Evolutionary conservation across 495 filamentous ascomycete genomes (phyloP).

Genomic region (Jackrogersella minutella): DNA sequence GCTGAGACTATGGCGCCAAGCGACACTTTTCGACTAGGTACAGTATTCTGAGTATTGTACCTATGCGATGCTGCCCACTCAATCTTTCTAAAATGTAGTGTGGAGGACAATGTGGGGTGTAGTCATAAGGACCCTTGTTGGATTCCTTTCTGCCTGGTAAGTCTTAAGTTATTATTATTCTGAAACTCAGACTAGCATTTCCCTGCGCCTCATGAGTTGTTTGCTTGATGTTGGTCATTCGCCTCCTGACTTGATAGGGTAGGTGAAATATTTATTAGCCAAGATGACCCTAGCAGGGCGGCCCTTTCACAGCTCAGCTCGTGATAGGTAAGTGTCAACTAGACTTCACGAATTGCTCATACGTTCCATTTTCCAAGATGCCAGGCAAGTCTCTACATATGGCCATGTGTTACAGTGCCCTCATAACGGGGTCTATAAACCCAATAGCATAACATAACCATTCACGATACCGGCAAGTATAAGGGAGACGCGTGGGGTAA

Average conservation of each 20-base stretch:
- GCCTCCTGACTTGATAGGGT: conserved; percentile 12
- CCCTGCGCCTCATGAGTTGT: conserved; percentile 23
- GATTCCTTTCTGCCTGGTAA: conserved; percentile 6
- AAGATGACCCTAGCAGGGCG: conserved; percentile 21
- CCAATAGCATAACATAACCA: conserved; percentile 24
- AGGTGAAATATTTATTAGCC: conserved; percentile 24
- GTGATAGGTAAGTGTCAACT: conserved; percentile 19
- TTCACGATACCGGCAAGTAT: conserved; percentile 16
- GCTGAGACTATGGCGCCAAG: conserved; percentile 26
- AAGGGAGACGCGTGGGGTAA: conserved; percentile 35
- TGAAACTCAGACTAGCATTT: conserved; percentile 17
- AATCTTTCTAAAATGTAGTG: conserved; percentile 1
- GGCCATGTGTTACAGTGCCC: conserved; percentile 25
- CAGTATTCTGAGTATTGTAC: conserved; percentile 8
- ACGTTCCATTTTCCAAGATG: conserved; percentile 24
- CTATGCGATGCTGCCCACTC: conserved; percentile 9
- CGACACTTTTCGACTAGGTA: conserved; percentile 12
- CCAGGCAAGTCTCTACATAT: conserved; percentile 6
- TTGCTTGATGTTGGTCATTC: conserved; percentile 11
- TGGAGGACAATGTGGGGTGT: conserved; percentile 33
- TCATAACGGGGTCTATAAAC: conserved; percentile 20
- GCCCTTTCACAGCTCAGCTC: conserved; percentile 8
- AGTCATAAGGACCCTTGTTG: conserved; percentile 17
- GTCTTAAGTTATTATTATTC: conserved; percentile 27
- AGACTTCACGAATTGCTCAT: background rate